Percentiles rank a stretch among this genome's conserved stretches.
Conservation (phyloP, 441 rosid genomes). For the Jatropha podagrica region DNA sequence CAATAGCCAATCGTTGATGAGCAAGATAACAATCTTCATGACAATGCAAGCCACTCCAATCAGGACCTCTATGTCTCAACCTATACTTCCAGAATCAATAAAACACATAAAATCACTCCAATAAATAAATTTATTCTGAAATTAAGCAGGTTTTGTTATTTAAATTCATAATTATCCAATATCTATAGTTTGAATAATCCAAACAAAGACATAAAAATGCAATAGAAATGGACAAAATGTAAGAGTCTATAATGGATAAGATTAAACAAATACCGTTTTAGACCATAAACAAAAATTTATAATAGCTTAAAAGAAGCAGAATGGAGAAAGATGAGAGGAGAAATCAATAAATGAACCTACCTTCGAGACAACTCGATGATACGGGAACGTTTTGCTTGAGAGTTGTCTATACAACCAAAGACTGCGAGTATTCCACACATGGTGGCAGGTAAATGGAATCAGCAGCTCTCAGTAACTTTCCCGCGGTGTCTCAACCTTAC, state of each 20-base stretch:
- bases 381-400: constrained; percentile 94
- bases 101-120: background rate
- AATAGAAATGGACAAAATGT: background rate
- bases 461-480: background rate
- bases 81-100: constrained; percentile 38
- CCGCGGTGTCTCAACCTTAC: background rate
- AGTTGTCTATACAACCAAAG: constrained; percentile 75
- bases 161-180: background rate
- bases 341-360: constrained; percentile 31
- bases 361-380: constrained; percentile 91
- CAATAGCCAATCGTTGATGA: constrained; percentile 91
- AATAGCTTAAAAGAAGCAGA: background rate
- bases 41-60: constrained; percentile 96
- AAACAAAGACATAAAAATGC: background rate
- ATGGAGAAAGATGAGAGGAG: background rate
- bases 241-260: background rate
- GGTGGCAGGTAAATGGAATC: constrained; percentile 21
- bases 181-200: no score
- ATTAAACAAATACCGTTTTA: no score
- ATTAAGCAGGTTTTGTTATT: background rate
- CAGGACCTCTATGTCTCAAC: constrained; percentile 94
- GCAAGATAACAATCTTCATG: constrained; percentile 77
- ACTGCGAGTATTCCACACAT: constrained; percentile 99
- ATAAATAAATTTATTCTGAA: background rate
- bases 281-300: background rate